phyloP scores from a whole-genome alignment of 306 rosid species.

The Lithocarpus polystachyus region DNA sequence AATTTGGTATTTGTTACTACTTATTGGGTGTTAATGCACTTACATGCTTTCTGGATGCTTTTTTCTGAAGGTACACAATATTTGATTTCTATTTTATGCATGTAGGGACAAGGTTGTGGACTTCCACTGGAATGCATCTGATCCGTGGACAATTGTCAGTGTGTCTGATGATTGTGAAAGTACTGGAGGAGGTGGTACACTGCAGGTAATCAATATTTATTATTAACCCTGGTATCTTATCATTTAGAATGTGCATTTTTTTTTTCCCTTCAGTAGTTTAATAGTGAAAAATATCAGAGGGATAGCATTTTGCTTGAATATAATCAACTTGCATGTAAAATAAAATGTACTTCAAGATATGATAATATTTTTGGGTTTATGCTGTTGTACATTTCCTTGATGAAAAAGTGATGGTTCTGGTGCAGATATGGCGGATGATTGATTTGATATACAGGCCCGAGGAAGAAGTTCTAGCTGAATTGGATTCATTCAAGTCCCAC shows the following conservation, averaged over 20 bases:
- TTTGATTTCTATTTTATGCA: not conserved
- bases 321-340: not conserved
- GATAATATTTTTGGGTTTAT: not conserved
- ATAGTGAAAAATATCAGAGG: not conserved
- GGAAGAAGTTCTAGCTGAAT: constrained; percentile 57
- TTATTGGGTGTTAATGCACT: not conserved
- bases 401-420: not conserved
- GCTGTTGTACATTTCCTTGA: not conserved
- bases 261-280: not conserved
- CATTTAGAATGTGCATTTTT: not conserved
- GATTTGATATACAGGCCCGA: constrained; percentile 62
- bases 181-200: constrained; percentile 85
- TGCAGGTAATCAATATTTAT: constrained; percentile 58
- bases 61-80: not conserved
- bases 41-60: not conserved
- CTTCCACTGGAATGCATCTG: constrained; percentile 90
- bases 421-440: constrained; percentile 74
- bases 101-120: constrained; percentile 93
- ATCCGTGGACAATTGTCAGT: constrained; percentile 96
- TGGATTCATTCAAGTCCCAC: constrained; percentile 43
- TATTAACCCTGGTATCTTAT: not conserved
- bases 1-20: not conserved
- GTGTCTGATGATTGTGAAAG: constrained; percentile 96
- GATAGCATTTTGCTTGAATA: not conserved
- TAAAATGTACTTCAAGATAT: not conserved